Conservation (phyloP, 2,329 filamentous ascomycete genomes). For the Pestalotiopsis sp. region DNA sequence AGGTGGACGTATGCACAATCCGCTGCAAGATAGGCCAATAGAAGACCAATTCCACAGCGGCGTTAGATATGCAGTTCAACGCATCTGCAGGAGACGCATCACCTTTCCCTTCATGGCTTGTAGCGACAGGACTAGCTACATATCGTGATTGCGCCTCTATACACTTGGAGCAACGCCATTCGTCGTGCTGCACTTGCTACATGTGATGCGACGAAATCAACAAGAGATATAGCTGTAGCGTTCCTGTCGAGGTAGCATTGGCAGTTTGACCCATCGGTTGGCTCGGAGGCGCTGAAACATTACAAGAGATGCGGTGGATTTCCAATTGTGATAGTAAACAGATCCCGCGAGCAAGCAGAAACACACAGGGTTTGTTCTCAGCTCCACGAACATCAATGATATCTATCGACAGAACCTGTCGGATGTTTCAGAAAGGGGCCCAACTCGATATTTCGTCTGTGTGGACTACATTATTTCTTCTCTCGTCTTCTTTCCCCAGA, state of each 20-base stretch:
- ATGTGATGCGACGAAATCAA: conserved; percentile 9
- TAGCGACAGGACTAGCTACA: conserved; percentile 13
- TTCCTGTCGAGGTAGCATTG: not conserved
- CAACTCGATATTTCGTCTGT: not conserved
- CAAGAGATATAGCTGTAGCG: not conserved
- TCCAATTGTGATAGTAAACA: not conserved
- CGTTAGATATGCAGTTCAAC: not conserved
- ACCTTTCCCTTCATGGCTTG: conserved; percentile 1
- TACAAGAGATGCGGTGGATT: conserved; percentile 1
- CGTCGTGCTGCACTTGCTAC: conserved; percentile 1
- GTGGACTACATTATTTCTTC: not conserved
- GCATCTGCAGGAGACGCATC: conserved; percentile 1
- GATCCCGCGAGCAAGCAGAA: not conserved
- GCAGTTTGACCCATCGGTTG: not conserved
- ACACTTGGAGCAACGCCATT: conserved; percentile 13
- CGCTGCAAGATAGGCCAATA: conserved; percentile 10
- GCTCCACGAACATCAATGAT: not conserved
- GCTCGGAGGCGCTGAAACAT: conserved; percentile 7
- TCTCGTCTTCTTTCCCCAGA: not conserved
- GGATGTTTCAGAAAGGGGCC: not conserved
- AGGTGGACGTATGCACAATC: not conserved
- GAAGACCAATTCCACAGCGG: not conserved
- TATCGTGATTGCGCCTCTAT: conserved; percentile 7
- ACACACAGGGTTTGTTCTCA: not conserved
- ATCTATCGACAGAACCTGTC: not conserved